Conservation (phyloP, 768 basidiomycete genomes). For the Auricularia sp. region DNA sequence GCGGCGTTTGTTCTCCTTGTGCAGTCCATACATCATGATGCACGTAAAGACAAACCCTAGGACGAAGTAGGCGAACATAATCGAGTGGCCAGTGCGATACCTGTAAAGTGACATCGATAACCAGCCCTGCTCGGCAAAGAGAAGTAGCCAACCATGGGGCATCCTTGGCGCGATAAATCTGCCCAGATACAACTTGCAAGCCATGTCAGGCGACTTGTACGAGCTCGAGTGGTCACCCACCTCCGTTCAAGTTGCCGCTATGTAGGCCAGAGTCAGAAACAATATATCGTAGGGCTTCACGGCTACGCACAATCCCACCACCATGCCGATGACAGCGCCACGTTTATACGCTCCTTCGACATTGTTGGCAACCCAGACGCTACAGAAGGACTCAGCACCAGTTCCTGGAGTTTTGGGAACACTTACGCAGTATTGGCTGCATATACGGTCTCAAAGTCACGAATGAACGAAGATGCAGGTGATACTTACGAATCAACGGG, state of each 20-base stretch:
- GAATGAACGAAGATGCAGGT: background rate
- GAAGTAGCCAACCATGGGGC: slow-evolving; percentile 41
- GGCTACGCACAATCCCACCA: slow-evolving; percentile 46
- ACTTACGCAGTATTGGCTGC: slow-evolving; percentile 48
- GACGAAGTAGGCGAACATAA: slow-evolving; percentile 50
- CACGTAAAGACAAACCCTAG: slow-evolving; percentile 46
- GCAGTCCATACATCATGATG: slow-evolving; percentile 33
- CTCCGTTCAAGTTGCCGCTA: slow-evolving; percentile 61
- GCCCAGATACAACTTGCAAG: background rate
- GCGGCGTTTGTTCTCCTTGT: slow-evolving; percentile 54
- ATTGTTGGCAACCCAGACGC: slow-evolving; percentile 67
- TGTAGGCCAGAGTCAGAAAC: background rate
- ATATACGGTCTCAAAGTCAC: background rate
- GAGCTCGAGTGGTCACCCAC: slow-evolving; percentile 63
- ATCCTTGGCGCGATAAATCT: slow-evolving; percentile 53
- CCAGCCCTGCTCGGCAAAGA: background rate
- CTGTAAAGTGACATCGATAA: background rate
- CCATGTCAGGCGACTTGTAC: slow-evolving; percentile 17
- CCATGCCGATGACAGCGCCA: slow-evolving; percentile 59
- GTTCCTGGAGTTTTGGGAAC: background rate
- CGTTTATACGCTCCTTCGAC: slow-evolving; percentile 71
- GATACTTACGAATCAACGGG: slow-evolving; percentile 36
- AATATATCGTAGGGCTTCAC: slow-evolving; percentile 1
- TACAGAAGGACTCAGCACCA: slow-evolving; percentile 14
- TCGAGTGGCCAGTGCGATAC: background rate